Evolutionary conservation across 1,139 yeast species (phyloP).

Genomic region (Blastobotrys proliferans): DNA sequence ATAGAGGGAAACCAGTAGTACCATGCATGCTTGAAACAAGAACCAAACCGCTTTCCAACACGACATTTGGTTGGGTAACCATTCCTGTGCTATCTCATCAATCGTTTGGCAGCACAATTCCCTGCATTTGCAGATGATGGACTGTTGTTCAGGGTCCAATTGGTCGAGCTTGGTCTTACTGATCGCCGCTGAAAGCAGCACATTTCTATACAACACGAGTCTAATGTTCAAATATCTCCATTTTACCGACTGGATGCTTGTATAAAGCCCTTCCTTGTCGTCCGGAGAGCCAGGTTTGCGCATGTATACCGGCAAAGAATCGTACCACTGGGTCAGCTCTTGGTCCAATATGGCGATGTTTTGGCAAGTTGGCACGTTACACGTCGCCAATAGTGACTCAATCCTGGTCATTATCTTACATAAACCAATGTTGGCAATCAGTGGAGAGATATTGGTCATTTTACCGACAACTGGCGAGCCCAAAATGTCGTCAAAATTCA

Average conservation of each 20-base stretch:
- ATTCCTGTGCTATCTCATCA: neutral
- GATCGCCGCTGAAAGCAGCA: neutral
- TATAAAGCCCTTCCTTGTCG: neutral
- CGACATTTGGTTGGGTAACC: constrained; percentile 1
- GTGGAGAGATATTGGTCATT: neutral
- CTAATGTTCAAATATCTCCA: constrained; percentile 1
- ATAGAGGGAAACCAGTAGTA: neutral
- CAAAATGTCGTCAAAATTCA: neutral
- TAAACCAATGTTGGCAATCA: neutral
- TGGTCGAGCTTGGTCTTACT: neutral
- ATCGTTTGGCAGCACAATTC: neutral
- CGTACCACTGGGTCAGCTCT: constrained; percentile 1
- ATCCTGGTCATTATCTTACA: neutral
- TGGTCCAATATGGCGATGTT: neutral
- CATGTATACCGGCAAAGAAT: neutral
- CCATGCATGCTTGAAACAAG: constrained; percentile 2
- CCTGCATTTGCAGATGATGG: neutral
- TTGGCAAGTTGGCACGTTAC: neutral
- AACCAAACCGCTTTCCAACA: constrained; percentile 6
- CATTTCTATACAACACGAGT: neutral
- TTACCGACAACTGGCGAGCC: neutral
- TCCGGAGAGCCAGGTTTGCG: neutral
- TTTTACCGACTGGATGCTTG: neutral
- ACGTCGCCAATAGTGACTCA: neutral
- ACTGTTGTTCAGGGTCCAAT: neutral